Evolutionary conservation across 192 early-diverging fungal species (phyloP).

Genomic region (Backusella morwellensis): DNA sequence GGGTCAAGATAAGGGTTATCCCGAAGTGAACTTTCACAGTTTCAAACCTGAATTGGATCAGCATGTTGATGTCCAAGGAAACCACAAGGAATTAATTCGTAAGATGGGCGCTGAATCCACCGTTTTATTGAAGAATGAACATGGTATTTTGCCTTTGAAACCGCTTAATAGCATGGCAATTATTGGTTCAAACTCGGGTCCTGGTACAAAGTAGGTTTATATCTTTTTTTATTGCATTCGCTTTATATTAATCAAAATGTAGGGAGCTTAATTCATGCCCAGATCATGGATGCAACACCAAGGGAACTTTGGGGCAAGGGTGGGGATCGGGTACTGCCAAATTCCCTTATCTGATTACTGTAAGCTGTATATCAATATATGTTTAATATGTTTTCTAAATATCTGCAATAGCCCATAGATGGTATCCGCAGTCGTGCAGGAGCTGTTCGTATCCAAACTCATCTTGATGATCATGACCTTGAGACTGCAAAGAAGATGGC

Average conservation of each 20-base stretch:
- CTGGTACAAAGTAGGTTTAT: conserved; percentile 11
- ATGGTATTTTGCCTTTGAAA: conserved; percentile 22
- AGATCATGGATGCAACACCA: conserved; percentile 22
- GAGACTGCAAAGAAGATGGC: conserved; percentile 21
- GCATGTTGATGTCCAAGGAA: conserved; percentile 24
- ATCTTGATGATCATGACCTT: conserved; percentile 13
- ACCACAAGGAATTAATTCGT: conserved; percentile 21
- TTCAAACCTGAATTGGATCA: conserved; percentile 10
- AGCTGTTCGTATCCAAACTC: conserved; percentile 1
- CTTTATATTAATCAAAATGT: not conserved
- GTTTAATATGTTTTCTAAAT: not conserved
- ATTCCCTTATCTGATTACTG: conserved; percentile 33
- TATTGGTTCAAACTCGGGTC: conserved; percentile 29
- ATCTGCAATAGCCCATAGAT: conserved; percentile 14
- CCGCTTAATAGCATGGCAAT: conserved; percentile 16
- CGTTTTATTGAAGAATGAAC: conserved; percentile 25
- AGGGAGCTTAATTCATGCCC: conserved; percentile 26
- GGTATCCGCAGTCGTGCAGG: conserved; percentile 24
- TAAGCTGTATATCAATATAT: conserved; percentile 12
- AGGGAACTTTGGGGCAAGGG: conserved; percentile 25
- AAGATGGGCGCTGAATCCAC: conserved; percentile 27
- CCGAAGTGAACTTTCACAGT: conserved; percentile 18
- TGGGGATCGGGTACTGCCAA: conserved; percentile 30
- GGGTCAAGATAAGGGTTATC: conserved; percentile 20
- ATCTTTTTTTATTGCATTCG: not conserved